These are phyloP conservation scores for Cotoneaster glaucophyllus DNA, from an alignment of 306 rosid species.

Conservation along the genomic window DNA sequence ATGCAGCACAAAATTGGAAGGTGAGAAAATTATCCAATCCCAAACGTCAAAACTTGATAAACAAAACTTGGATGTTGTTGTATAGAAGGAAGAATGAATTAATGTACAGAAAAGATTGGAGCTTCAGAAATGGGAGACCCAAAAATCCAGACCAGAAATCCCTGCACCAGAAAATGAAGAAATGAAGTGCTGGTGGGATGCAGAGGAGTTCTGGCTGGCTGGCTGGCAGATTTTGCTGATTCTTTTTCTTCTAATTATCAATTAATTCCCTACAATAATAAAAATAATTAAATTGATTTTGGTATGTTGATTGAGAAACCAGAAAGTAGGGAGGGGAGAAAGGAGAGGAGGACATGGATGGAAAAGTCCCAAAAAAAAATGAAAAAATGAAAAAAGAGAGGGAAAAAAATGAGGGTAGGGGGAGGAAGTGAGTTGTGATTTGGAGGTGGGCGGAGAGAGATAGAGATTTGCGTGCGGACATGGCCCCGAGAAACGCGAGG, in stretches of 20 bases:
- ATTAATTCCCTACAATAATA: background rate
- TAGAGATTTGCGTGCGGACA: conserved; percentile 31
- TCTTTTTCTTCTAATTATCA: background rate
- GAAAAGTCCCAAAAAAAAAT: background rate
- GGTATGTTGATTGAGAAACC: background rate
- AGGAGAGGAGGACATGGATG: conserved; percentile 18
- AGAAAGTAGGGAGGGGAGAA: background rate
- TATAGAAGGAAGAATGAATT: background rate
- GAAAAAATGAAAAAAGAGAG: background rate
- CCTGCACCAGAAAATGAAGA: background rate
- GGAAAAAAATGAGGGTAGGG: conserved; percentile 12
- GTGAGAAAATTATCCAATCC: background rate
- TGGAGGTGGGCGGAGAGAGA: conserved; percentile 20
- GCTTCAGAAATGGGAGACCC: background rate
- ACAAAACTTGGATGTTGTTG: background rate
- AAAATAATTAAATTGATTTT: background rate
- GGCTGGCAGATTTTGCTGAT: background rate
- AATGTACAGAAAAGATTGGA: background rate
- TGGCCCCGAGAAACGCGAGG: conserved; percentile 33
- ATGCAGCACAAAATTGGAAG: background rate
- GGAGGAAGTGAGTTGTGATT: conserved; percentile 20
- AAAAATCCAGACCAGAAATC: conserved; percentile 28
- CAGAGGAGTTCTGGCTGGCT: conserved; percentile 9
- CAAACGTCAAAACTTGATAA: background rate
- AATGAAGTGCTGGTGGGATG: background rate